A percentile compares a stretch with the other conserved stretches of the same genome.
Evolutionary conservation across 331 rosid species (phyloP).

Genomic region (Stylosanthes scabra): DNA sequence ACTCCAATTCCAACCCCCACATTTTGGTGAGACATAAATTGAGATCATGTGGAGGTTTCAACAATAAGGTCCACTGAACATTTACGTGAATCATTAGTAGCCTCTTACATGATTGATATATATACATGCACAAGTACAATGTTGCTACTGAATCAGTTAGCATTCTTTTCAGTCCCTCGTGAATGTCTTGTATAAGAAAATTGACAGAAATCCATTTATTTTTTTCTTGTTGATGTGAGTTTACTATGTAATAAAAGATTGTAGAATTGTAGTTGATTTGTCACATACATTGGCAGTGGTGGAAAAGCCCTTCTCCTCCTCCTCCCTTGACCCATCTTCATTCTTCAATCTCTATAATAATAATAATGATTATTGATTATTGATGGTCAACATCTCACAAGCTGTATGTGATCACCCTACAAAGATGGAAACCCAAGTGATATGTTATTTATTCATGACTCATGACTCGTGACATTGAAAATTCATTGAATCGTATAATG

Average conservation of each 20-base stretch:
- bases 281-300: slow-evolving; percentile 14
- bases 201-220: not conserved
- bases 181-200: not conserved
- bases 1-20: slow-evolving; percentile 30
- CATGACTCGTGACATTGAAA: slow-evolving; percentile 5
- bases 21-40: slow-evolving; percentile 41
- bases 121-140: not conserved
- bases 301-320: not conserved
- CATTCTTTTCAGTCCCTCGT: not conserved
- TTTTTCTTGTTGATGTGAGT: not conserved
- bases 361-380: not conserved
- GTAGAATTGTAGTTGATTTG: slow-evolving; percentile 27
- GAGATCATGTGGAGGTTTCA: slow-evolving; percentile 37
- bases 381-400: slow-evolving; percentile 28
- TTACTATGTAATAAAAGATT: not conserved
- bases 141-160: not conserved
- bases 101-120: slow-evolving; percentile 11
- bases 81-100: slow-evolving; percentile 7
- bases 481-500: slow-evolving; percentile 22
- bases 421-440: slow-evolving; percentile 11
- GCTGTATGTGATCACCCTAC: not conserved
- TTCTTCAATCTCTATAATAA: slow-evolving; percentile 36
- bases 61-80: slow-evolving; percentile 13
- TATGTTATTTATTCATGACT: slow-evolving; percentile 8
- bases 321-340: slow-evolving; percentile 17